A percentile compares a stretch with the other conserved stretches of the same genome.
Evolutionary conservation across 805 yeast genomes (phyloP).

Genomic region (Yarrowia sp.): DNA sequence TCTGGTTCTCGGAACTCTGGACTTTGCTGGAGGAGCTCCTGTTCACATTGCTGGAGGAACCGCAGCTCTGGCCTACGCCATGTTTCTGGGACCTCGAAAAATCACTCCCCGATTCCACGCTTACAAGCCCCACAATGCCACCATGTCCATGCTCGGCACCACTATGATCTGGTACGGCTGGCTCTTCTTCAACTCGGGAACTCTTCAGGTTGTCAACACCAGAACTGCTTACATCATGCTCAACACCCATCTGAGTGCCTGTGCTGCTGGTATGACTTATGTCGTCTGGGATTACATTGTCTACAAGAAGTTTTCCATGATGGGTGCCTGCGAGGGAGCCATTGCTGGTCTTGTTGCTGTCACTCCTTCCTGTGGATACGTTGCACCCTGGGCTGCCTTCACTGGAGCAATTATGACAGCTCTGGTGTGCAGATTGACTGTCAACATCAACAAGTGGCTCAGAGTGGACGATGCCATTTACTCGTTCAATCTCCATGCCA

Average conservation of each 20-base stretch:
- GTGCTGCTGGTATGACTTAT: constrained; percentile 47
- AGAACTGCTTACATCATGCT: constrained; percentile 38
- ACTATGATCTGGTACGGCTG: constrained; percentile 71
- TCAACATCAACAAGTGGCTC: constrained; percentile 42
- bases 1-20: constrained; percentile 55
- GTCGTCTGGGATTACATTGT: constrained; percentile 45
- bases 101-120: constrained; percentile 46
- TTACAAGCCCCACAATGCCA: constrained; percentile 61
- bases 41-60: constrained; percentile 69
- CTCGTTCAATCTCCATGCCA: constrained; percentile 86
- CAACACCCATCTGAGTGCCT: constrained; percentile 53
- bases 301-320: constrained; percentile 87
- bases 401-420: not conserved
- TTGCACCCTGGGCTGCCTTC: constrained; percentile 58
- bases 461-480: constrained; percentile 92
- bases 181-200: constrained; percentile 77
- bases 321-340: constrained; percentile 91
- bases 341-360: constrained; percentile 92
- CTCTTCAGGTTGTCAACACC: constrained; percentile 45
- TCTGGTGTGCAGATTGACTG: not conserved
- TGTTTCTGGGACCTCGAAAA: constrained; percentile 61
- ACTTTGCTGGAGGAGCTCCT: constrained; percentile 76
- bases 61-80: constrained; percentile 66
- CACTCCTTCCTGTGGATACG: constrained; percentile 95
- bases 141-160: constrained; percentile 63